A percentile compares a stretch with the other conserved stretches of the same genome.
These are phyloP conservation scores for Plectosphaerella sp. DNA, from an alignment of 2,329 filamentous ascomycete species.

Conservation along the genomic window DNA sequence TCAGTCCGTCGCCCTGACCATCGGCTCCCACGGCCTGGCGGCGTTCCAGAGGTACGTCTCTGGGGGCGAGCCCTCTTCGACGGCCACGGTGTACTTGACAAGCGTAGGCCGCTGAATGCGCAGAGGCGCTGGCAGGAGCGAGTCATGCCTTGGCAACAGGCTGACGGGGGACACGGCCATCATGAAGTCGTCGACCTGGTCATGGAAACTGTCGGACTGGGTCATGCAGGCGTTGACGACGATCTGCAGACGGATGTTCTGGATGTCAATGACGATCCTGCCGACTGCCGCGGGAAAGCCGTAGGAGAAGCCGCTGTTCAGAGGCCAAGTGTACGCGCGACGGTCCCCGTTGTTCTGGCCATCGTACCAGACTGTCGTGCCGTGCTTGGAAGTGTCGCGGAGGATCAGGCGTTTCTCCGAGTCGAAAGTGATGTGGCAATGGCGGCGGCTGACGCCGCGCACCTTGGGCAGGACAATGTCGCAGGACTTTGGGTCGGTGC, in stretches of 20 bases:
- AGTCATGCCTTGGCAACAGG: background rate
- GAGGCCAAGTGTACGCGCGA: constrained; percentile 28
- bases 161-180: constrained; percentile 2
- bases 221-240: constrained; percentile 29
- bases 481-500: constrained; percentile 28
- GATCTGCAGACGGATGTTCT: constrained; percentile 32
- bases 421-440: constrained; percentile 35
- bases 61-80: constrained; percentile 21
- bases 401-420: constrained; percentile 30
- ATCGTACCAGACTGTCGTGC: constrained; percentile 38
- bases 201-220: constrained; percentile 25
- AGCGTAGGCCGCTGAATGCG: constrained; percentile 21
- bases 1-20: constrained; percentile 33
- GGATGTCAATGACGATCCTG: constrained; percentile 32
- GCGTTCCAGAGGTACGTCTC: constrained; percentile 37
- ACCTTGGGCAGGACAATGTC: constrained; percentile 31
- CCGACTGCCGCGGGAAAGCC: constrained; percentile 28
- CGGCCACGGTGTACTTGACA: constrained; percentile 25
- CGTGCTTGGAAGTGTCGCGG: constrained; percentile 29
- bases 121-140: constrained; percentile 1
- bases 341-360: constrained; percentile 32
- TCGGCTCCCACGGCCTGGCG: constrained; percentile 35
- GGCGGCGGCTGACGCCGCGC: constrained; percentile 26
- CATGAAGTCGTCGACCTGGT: constrained; percentile 26
- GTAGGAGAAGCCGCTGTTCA: constrained; percentile 23